Evolutionary conservation across 139 green algal genomes (phyloP), one percentile per base, ranked within the genome.

Genomic region (Eudorina sp.): DNA sequence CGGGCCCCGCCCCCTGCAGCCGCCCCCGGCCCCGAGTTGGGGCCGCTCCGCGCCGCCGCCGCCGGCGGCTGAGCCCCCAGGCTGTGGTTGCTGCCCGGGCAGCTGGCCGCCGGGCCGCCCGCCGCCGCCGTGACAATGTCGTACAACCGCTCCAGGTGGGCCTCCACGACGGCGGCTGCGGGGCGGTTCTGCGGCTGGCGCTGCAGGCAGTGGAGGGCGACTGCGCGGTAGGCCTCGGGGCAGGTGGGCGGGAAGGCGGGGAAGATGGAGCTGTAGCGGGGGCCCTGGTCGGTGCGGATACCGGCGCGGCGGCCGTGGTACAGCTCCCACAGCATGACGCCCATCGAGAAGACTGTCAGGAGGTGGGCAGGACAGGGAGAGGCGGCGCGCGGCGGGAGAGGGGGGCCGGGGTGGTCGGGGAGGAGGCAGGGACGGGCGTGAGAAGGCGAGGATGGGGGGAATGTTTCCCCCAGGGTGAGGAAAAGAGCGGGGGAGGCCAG

Each of bases 291-390:
- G 18, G 79, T 86, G 40, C 60, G 58, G 41, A 62, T 62, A 11
- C 79, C 79, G 19, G 79, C 79, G 29, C 16, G 79, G 41, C 79
- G 79, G 27, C 79, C 79, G 73, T 90, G 75, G 74, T 85, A 90
- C 25, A 90, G 74, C 85, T 90, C 85, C 85, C 85, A 90, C 31
- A 90, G 74, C 34, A 90, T 85, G 11, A 90, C 85, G 25, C 85
- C 85, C 31, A 84, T 69, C 0, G 85, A 70, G 55, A 90, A 90
- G 14, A 85, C 74, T 85, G 74, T n/a, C 3, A 34, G 31, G 48
- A 51, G 43, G 38, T 1, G 53, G 53, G 36, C 19, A 69, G 76
- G 48, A 29, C 3, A 23, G 38, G 38, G 51, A 14, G 53, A 6
- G 74, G 36, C 2, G 16, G 19, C n/a, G 3, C 23, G 55, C 16